Percentiles rank a stretch among this genome's conserved stretches.
Conservation (phyloP, 129 eudicot species). For the Artemisia tridentata region DNA sequence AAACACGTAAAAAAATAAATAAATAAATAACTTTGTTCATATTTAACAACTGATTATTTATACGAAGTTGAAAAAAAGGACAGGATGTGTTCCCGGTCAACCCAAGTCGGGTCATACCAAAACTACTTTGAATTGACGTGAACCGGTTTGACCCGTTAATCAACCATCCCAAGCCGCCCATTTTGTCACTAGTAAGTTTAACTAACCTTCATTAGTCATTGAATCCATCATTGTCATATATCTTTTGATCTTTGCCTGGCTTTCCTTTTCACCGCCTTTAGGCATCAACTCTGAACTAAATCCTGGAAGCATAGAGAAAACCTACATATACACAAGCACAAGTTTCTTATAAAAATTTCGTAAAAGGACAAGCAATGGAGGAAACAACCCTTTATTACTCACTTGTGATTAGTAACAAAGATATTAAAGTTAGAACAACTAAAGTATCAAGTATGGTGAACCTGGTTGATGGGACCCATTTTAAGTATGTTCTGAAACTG, state of each 20-base stretch:
- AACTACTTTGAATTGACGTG: background rate
- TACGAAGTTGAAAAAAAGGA: no score
- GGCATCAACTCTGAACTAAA: constrained; percentile 97
- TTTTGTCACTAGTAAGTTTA: constrained; percentile 5
- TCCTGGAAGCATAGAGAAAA: constrained; percentile 98
- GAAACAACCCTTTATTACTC: background rate
- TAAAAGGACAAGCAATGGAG: no score
- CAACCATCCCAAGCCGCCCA: background rate
- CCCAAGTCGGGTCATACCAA: background rate
- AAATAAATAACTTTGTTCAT: no score
- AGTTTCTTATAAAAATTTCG: no score
- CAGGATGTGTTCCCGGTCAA: background rate
- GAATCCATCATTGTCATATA: constrained; percentile 99
- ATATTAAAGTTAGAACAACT: constrained; percentile 3
- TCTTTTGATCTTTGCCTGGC: constrained; percentile 94
- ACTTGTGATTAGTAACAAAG: background rate
- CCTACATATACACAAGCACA: constrained; percentile 40
- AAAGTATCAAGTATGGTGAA: constrained; percentile 23
- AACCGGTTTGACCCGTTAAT: background rate
- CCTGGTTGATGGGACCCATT: constrained; percentile 96
- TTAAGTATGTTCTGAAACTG: constrained; percentile 72
- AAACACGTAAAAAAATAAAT: no score
- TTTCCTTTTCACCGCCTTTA: constrained; percentile 88
- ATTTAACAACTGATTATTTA: no score
- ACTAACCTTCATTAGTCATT: constrained; percentile 92